phyloP scores from a whole-genome alignment of 164 flowering plant genomes.

The Macadamia integrifolia region DNA sequence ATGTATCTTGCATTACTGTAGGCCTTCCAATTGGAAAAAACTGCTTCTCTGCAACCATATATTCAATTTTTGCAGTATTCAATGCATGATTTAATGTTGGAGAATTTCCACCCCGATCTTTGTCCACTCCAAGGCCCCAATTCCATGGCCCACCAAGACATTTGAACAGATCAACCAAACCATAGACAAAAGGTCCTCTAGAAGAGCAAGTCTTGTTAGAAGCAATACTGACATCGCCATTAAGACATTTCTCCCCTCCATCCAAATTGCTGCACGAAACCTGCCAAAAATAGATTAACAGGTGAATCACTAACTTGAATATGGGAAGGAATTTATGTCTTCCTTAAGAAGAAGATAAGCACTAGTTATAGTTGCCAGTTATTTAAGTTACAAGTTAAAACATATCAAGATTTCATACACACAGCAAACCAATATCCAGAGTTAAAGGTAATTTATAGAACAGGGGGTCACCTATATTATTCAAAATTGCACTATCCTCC shows the following conservation, averaged over 20 bases:
- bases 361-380: no score
- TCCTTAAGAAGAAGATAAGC: no score
- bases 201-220: slow-evolving; percentile 23
- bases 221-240: slow-evolving; percentile 24
- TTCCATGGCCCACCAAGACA: slow-evolving; percentile 68
- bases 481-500: no score
- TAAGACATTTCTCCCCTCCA: slow-evolving; percentile 24
- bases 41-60: slow-evolving; percentile 31
- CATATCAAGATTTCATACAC: no score
- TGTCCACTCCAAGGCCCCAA: slow-evolving; percentile 51
- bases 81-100: slow-evolving; percentile 17
- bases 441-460: no score
- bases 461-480: no score
- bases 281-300: slow-evolving; percentile 27
- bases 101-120: slow-evolving; percentile 25
- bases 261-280: slow-evolving; percentile 22
- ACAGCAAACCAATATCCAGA: no score
- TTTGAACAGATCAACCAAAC: slow-evolving; percentile 77
- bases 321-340: not conserved
- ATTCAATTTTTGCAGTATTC: slow-evolving; percentile 26
- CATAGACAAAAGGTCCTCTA: slow-evolving; percentile 66
- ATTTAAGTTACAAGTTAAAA: no score
- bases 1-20: slow-evolving; percentile 19
- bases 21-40: slow-evolving; percentile 27
- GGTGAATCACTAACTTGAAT: not conserved